Evolutionary conservation across 2,329 filamentous ascomycete species (phyloP).

Genomic region (Thermothelomyces thermophilus): DNA sequence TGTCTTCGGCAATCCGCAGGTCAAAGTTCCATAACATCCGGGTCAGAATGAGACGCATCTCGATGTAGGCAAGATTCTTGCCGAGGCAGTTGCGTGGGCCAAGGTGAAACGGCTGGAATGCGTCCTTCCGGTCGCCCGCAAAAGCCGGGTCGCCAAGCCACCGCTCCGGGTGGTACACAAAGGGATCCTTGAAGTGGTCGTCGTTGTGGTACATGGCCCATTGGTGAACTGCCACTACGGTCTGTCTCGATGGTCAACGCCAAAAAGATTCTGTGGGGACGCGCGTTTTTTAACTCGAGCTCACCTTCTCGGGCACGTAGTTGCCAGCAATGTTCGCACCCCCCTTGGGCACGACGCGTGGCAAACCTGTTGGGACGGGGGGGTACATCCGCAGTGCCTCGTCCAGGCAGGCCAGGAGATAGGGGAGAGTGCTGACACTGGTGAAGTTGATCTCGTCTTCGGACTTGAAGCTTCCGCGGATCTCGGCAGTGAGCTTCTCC

Average conservation of each 20-base stretch:
- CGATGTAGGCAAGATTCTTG: conserved; percentile 43
- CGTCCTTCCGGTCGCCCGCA: conserved; percentile 35
- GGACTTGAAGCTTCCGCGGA: conserved; percentile 34
- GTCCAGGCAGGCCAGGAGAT: conserved; percentile 32
- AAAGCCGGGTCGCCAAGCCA: conserved; percentile 38
- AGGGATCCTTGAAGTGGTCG: conserved; percentile 39
- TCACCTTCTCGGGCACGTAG: conserved; percentile 30
- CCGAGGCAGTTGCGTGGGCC: conserved; percentile 47
- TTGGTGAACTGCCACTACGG: conserved; percentile 37
- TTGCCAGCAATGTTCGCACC: conserved; percentile 30
- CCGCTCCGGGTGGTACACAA: conserved; percentile 42
- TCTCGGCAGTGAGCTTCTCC: conserved; percentile 34
- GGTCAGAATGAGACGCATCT: conserved; percentile 44
- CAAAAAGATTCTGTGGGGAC: not conserved
- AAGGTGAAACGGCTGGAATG: conserved; percentile 42
- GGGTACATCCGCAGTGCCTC: conserved; percentile 33
- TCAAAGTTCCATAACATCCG: conserved; percentile 46
- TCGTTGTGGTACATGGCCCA: conserved; percentile 39
- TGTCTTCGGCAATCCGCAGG: conserved; percentile 34
- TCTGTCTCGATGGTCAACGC: conserved; percentile 28
- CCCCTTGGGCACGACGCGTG: conserved; percentile 28
- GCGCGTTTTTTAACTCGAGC: not conserved
- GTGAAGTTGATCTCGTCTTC: conserved; percentile 30
- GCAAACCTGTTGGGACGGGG: conserved; percentile 27
- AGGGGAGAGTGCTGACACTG: conserved; percentile 27